Percentiles rank a stretch among this genome's conserved stretches.
phyloP scores from a whole-genome alignment of 192 early-diverging fungal species.

The Coemansia sp. region DNA sequence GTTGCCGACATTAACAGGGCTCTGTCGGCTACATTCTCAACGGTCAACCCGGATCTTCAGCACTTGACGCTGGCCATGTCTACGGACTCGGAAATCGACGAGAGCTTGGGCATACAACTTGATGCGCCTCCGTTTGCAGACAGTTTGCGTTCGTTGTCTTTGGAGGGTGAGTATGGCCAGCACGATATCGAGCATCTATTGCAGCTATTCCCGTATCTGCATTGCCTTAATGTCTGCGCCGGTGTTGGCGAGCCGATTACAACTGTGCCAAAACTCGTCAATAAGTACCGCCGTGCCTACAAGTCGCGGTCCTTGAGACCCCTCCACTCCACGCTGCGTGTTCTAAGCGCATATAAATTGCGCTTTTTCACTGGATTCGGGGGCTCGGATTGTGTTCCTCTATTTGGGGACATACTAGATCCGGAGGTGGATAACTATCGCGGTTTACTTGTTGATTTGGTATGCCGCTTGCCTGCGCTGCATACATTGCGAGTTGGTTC shows the following conservation, averaged over 20 bases:
- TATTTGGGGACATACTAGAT: no score
- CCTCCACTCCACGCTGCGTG: neutral
- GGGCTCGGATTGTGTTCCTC: neutral
- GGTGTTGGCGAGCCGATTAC: neutral
- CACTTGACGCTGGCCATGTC: constrained; percentile 3
- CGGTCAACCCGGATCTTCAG: neutral
- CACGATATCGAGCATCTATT: neutral
- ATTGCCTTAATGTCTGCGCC: neutral
- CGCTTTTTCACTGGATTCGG: neutral
- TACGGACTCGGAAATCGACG: neutral
- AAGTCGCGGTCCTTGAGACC: neutral
- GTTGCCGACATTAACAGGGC: neutral
- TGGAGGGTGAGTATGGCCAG: neutral
- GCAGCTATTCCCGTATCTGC: neutral
- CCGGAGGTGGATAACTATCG: neutral
- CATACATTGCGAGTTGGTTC: neutral
- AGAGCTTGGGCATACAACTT: neutral
- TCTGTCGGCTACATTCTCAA: neutral
- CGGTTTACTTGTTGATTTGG: neutral
- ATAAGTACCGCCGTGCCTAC: neutral
- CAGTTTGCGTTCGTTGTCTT: neutral
- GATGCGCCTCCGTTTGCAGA: neutral
- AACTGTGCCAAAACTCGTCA: neutral
- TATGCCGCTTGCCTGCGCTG: neutral
- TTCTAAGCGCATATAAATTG: neutral